These are phyloP conservation scores for Sicyos edulis DNA, from an alignment of 306 rosid species.

Conservation along the genomic window DNA sequence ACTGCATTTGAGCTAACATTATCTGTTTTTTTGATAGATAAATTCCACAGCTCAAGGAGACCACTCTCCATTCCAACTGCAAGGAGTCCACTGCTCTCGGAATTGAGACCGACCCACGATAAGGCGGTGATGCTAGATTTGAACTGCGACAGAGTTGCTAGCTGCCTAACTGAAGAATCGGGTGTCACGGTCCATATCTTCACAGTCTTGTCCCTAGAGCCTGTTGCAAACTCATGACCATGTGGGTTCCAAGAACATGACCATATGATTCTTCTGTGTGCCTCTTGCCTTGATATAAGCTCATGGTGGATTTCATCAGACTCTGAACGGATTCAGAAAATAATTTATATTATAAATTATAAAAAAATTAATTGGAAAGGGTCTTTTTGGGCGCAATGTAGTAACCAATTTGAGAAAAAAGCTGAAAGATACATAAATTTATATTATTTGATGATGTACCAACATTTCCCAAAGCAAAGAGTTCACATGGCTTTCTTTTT, in stretches of 20 bases:
- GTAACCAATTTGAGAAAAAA: too few relatives aligned
- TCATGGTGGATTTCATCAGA: conserved; percentile 41
- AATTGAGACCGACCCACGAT: conserved; percentile 46
- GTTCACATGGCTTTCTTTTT: not conserved
- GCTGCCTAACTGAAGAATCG: conserved; percentile 48
- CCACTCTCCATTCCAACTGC: conserved; percentile 94
- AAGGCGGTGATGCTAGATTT: conserved; percentile 70
- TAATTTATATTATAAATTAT: not conserved
- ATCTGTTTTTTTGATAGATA: conserved; percentile 42
- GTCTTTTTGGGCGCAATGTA: too few relatives aligned
- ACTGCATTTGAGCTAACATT: conserved; percentile 31
- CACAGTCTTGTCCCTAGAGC: conserved; percentile 78
- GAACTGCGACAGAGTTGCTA: conserved; percentile 53
- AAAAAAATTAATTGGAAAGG: too few relatives aligned
- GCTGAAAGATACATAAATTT: not conserved
- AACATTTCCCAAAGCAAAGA: not conserved
- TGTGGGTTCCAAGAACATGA: conserved; percentile 92
- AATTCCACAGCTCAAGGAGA: conserved; percentile 71
- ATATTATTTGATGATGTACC: not conserved
- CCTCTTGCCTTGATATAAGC: conserved; percentile 70
- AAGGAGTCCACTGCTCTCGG: conserved; percentile 47
- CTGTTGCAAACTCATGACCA: conserved; percentile 85
- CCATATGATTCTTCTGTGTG: conserved; percentile 96
- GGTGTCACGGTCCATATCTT: conserved; percentile 64
- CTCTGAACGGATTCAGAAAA: conserved; percentile 40